These are phyloP conservation scores for Albizia julibrissin DNA, from an alignment of 306 rosid genomes.

Conservation along the genomic window DNA sequence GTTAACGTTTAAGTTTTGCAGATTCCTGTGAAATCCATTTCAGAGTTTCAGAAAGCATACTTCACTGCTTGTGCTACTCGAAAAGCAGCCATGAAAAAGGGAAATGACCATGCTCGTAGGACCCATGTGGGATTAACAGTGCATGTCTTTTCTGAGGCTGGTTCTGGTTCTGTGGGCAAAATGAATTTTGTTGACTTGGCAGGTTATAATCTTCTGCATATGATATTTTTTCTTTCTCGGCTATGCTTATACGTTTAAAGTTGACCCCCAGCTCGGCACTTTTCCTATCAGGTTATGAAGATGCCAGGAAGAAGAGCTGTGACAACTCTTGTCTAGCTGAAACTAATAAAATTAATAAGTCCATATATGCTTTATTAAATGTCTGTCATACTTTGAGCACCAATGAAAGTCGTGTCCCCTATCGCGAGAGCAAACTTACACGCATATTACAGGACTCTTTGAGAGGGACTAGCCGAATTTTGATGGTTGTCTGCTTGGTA, in stretches of 20 bases:
- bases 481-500: slow-evolving; percentile 85
- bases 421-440: slow-evolving; percentile 89
- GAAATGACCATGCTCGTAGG: slow-evolving; percentile 50
- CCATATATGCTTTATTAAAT: slow-evolving; percentile 70
- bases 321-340: slow-evolving; percentile 51
- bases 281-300: slow-evolving; percentile 70
- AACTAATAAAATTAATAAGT: slow-evolving; percentile 63
- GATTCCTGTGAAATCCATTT: slow-evolving; percentile 63
- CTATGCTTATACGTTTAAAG: slow-evolving; percentile 1
- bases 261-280: slow-evolving; percentile 12
- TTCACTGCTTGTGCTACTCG: slow-evolving; percentile 44
- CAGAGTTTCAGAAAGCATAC: slow-evolving; percentile 62
- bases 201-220: slow-evolving; percentile 48
- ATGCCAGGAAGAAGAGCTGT: slow-evolving; percentile 60
- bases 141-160: slow-evolving; percentile 44
- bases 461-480: slow-evolving; percentile 58
- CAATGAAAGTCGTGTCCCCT: slow-evolving; percentile 68
- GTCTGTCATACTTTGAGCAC: slow-evolving; percentile 65
- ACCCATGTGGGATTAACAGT: slow-evolving; percentile 77
- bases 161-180: slow-evolving; percentile 49
- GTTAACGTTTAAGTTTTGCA: slow-evolving; percentile 34
- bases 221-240: neutral
- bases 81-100: slow-evolving; percentile 52
- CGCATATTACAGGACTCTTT: slow-evolving; percentile 83
- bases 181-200: slow-evolving; percentile 87